Evolutionary conservation across 73 alveolate genomes (phyloP), one percentile per base, ranked within the genome.

Genomic region (Uronychia binucleata): DNA sequence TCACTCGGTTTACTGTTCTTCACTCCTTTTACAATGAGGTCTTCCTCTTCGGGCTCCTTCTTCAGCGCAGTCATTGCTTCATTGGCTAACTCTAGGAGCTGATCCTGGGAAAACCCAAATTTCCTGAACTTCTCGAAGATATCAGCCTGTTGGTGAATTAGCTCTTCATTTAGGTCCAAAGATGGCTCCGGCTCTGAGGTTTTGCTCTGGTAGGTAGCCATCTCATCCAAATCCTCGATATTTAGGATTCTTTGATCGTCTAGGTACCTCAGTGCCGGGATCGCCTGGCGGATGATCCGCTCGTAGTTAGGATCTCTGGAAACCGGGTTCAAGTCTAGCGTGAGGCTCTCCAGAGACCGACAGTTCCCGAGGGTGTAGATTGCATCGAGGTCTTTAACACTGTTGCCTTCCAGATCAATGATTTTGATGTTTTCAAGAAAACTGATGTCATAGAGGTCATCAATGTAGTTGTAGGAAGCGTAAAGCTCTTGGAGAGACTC

Each of bases 341-440:
- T 88, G 28, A 88, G 33, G 30, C 78, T 77, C 1, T 46, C 29
- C 26, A 88, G 80, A 0, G 74, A 19, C 26, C 32, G 59, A 57
- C 58, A 67, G 28, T 84, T 34, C 32, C 78, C 78, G 1, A 88
- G 67, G 35, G 86, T 81, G 58, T 81, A 81, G 0, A 88, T 28
- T 29, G 79, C 31, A 28, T 88, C 87, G 0, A 81, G 67, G 0
- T 58, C 57, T 27, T 82, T 88, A 14, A 88, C 78, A 46, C 82
- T 76, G 34, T 88, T 88, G 5, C 90, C 89, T 75, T 88, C 94
- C 27, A 88, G 79, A 81, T 88, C 94, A 14, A 88, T 34, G 28
- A 88, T 77, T 0, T 28, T 46, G 26, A 88, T 34, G 58, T 88
- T 83, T 31, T 88, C 94, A 26, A 88, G 31, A 74, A 88, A 88